Evolutionary conservation across 371 early-diverging fungal species (phyloP), one percentile per base, ranked within the genome.

Genomic region (Capillidium heterosporum): DNA sequence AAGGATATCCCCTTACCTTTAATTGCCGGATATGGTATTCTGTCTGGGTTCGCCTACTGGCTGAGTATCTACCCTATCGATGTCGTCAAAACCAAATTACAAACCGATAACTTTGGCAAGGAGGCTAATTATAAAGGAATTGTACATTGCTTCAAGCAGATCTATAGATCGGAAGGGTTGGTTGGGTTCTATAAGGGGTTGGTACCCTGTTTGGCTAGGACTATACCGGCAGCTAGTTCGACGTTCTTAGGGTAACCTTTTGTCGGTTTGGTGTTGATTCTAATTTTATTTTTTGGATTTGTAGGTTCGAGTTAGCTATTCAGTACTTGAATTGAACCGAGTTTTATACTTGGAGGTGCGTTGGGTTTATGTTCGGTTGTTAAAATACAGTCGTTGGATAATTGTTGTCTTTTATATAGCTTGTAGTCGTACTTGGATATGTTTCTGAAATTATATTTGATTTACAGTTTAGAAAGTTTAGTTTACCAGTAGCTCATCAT

Each of bases 181-280:
- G 70, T 68, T 24, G 88, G 88, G 0, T 82, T 90, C 72, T 91
- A 84, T 72, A 75, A 76, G 60, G 91, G 91, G 29, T 72, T 90
- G 57, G 77, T 80, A 0, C 83, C 90, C 17, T 85, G 89, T 56
- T 71, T 91, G 53, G 70, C 87, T 50, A 72, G 91, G 57, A 90
- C 91, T 24, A 88, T 87, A 29, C 91, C 91, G 15, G 86, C 82
- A 49, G 87, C 86, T 56, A 87, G 87, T 2, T 83, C 77, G 19
- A 87, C 87, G 24, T 89, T 89, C 70, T 66, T 80, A 48, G 81
- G 49, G 49, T 49, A 49, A 49, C 26, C 15, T 7, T 11, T 11
- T 23, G 28, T 48, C 4, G 4, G 28, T 48, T 19, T 5, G 15
- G 4, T 8, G 15, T 27, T 48, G 2, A 24, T 13, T 46, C 15